Percentiles rank a stretch among this genome's conserved stretches.
phyloP scores from a whole-genome alignment of 768 basidiomycete genomes.

The Mycena albidolilacea region DNA sequence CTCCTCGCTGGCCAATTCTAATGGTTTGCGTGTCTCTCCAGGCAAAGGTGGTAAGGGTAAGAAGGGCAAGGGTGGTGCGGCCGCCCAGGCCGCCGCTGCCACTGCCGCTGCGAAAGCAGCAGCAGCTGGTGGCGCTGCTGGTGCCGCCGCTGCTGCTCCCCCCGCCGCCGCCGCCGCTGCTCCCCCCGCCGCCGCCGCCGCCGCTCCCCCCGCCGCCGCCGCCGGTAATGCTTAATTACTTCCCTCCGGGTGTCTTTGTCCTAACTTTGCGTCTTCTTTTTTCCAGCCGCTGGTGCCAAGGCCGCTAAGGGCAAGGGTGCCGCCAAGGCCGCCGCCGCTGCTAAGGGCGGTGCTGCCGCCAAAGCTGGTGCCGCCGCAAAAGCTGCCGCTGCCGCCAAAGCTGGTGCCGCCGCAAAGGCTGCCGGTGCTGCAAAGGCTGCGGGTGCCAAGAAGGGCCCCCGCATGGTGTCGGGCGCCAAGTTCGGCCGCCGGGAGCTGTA shows the following conservation, averaged over 20 bases:
- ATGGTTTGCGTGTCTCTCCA: too few species aligned
- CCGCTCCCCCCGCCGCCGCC: not conserved
- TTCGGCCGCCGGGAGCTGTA: not conserved
- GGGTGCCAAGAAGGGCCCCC: not conserved
- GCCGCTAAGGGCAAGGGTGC: too few species aligned
- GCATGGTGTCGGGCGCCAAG: not conserved
- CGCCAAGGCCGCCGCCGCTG: too few species aligned
- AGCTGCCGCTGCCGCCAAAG: not conserved
- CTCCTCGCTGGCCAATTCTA: not conserved
- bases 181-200: not conserved
- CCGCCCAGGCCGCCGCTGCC: not conserved
- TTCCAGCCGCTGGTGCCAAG: too few species aligned
- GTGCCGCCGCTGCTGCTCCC: not conserved
- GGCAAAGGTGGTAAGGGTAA: not conserved
- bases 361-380: not conserved
- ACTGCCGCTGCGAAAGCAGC: not conserved
- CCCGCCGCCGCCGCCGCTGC: not conserved
- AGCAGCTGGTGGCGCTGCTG: not conserved
- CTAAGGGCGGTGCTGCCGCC: too few species aligned
- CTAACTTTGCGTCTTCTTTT: too few species aligned
- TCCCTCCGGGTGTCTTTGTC: too few species aligned
- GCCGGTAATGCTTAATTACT: too few species aligned
- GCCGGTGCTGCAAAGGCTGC: not conserved
- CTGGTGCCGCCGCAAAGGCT: not conserved
- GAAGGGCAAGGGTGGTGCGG: slow-evolving; percentile 9